These are phyloP conservation scores for Fusarium begoniae DNA, from an alignment of 2,329 filamentous ascomycete genomes.

Conservation along the genomic window DNA sequence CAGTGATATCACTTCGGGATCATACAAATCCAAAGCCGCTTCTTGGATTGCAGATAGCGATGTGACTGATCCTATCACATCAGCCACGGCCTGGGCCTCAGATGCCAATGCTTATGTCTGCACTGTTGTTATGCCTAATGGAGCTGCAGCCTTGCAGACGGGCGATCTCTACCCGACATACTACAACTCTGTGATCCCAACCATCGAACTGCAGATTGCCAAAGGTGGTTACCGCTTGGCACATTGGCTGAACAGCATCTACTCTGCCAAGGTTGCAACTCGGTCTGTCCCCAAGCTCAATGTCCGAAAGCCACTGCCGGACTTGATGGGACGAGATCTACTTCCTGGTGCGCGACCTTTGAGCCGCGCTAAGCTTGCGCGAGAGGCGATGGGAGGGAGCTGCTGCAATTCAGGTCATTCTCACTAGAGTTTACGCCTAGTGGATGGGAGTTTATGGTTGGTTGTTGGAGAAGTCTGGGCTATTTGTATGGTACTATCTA, in stretches of 20 bases:
- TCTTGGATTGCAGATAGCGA: conserved; percentile 2
- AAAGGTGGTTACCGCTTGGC: conserved; percentile 1
- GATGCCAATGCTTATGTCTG: conserved; percentile 3
- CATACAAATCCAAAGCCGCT: neutral
- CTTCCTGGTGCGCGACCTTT: neutral
- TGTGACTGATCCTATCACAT: neutral
- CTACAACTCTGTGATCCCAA: neutral
- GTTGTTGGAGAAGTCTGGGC: neutral
- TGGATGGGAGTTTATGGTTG: neutral
- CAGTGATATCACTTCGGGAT: neutral
- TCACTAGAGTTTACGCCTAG: neutral
- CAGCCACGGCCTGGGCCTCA: neutral
- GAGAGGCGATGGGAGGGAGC: neutral
- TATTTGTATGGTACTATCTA: fast-evolving
- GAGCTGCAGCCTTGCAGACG: neutral
- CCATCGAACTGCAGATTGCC: conserved; percentile 1
- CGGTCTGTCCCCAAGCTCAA: neutral
- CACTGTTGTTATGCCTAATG: neutral
- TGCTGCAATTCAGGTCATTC: neutral
- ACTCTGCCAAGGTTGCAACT: neutral
- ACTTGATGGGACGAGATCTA: neutral
- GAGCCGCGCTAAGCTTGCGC: neutral
- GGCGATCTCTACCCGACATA: neutral
- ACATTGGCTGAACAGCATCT: conserved; percentile 4
- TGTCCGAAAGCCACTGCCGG: neutral